These are phyloP conservation scores for Phytopythium sindhum DNA, from an alignment of 352 stramenopile species.

Conservation along the genomic window DNA sequence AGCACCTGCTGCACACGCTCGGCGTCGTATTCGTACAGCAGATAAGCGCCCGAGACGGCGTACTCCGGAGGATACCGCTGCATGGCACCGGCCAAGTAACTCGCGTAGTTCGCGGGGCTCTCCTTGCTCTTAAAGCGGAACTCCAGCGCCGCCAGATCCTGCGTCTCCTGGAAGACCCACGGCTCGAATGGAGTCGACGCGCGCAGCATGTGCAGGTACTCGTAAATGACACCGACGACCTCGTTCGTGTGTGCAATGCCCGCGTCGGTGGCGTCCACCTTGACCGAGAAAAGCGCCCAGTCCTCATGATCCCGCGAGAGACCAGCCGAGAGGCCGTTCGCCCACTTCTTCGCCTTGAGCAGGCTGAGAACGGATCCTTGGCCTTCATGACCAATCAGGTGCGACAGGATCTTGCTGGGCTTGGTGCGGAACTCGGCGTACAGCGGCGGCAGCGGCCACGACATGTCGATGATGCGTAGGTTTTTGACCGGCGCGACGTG, in stretches of 20 bases:
- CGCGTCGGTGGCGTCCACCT: constrained; percentile 63
- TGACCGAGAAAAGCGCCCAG: constrained; percentile 63
- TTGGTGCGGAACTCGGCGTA: constrained; percentile 62
- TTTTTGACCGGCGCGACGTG: constrained; percentile 70
- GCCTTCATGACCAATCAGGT: constrained; percentile 94
- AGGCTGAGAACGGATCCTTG: constrained; percentile 90
- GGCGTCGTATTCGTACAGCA: constrained; percentile 68
- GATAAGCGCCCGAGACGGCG: constrained; percentile 54
- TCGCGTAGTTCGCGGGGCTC: constrained; percentile 66
- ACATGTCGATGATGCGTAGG: constrained; percentile 64
- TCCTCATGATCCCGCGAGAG: constrained; percentile 72
- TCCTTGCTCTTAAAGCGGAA: constrained; percentile 84
- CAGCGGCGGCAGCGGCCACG: constrained; percentile 62
- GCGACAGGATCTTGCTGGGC: constrained; percentile 83
- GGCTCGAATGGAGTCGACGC: constrained; percentile 30
- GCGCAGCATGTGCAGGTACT: constrained; percentile 63
- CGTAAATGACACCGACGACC: constrained; percentile 57
- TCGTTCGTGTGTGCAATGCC: constrained; percentile 62
- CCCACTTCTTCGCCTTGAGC: constrained; percentile 83
- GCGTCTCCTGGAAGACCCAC: constrained; percentile 72
- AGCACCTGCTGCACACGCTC: constrained; percentile 51
- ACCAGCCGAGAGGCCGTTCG: constrained; percentile 60
- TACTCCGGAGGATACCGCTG: constrained; percentile 59
- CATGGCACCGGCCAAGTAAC: constrained; percentile 62
- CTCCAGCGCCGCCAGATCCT: constrained; percentile 49